Evolutionary conservation across 495 filamentous ascomycete genomes (phyloP).

Genomic region (Aspergillus bertholletiae): DNA sequence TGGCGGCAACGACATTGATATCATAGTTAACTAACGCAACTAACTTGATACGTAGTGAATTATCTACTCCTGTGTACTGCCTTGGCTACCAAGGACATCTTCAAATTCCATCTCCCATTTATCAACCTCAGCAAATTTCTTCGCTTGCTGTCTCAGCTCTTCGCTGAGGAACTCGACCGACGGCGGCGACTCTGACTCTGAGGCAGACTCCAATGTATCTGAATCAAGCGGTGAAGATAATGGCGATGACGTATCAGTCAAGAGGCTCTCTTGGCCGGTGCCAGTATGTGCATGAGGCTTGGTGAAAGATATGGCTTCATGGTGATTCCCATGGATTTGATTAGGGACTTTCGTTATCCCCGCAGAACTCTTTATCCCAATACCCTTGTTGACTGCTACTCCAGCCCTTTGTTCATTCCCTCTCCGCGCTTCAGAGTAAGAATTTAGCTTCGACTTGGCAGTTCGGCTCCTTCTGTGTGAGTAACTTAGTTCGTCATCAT

Average conservation of each 20-base stretch:
- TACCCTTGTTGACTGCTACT: constrained; percentile 8
- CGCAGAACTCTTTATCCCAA: neutral
- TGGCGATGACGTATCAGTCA: constrained; percentile 26
- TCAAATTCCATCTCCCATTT: constrained; percentile 74
- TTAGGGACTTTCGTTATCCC: neutral
- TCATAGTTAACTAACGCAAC: neutral
- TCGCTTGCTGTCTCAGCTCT: constrained; percentile 33
- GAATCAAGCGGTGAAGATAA: constrained; percentile 39
- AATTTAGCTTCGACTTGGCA: constrained; percentile 16
- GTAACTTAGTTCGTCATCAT: constrained; percentile 40
- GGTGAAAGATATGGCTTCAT: neutral
- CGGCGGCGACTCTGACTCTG: constrained; percentile 10
- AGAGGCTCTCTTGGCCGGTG: constrained; percentile 31
- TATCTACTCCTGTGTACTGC: constrained; percentile 4
- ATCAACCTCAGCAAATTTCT: constrained; percentile 68
- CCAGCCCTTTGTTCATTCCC: constrained; percentile 12
- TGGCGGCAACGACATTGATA: neutral
- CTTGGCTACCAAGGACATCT: constrained; percentile 40
- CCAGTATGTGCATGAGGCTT: neutral
- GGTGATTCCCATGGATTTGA: constrained; percentile 6
- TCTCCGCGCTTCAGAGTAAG: constrained; percentile 5
- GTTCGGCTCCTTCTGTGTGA: constrained; percentile 14
- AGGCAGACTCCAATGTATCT: constrained; percentile 29
- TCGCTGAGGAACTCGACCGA: constrained; percentile 25
- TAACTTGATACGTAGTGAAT: neutral